Evolutionary conservation across 2,329 filamentous ascomycete genomes (phyloP), one percentile per base, ranked within the genome.

Genomic region (Exophiala alcalophila): DNA sequence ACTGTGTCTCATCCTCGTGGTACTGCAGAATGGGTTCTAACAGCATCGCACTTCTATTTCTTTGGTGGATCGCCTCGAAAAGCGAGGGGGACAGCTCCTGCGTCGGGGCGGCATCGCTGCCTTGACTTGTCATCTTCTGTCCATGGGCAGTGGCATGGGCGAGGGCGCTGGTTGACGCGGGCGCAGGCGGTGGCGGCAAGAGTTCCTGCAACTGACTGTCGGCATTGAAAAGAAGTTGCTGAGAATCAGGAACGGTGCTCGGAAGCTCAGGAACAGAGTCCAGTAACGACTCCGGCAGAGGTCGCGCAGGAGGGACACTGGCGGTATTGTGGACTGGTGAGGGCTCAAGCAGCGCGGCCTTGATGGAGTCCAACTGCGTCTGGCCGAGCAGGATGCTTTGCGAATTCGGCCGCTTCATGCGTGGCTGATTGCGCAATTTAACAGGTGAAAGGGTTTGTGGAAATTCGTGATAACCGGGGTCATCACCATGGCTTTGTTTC

Each of bases 1-100:
- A 54, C 23, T 67, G 56, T 5, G 67, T 67, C 27, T 59, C 61
- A 14, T 55, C 59, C 34, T 63, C 59, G 23, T 44, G 18, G 4
- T 38, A 36, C 8, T 48, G 16, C 12, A 30, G 26, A 12, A 43
- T 27, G 20, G 52, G 49, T 24, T 34, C 29, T 11, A 41, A 26
- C n/a, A 57, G 54, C 12, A 56, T 49, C 8, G 56, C 59, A 15
- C 62, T 59, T 34, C 58, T 58, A 51, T 65, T 67, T 38, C 61
- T 59, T 31, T 57, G 57, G 26, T 69, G 60, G 24, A 70, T 54
- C 14, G 57, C 60, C 41, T 70, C 66, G 37, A 63, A 68, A 15
- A 67, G 61, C 9, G 68, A 69, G 42, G 68, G 68, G 4, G 68
- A 70, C 28, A 71, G 57, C 11, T 65, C 61, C 52, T 71, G 68